Evolutionary conservation across 352 stramenopile species (phyloP).

Genomic region (Pythium guiyangense): DNA sequence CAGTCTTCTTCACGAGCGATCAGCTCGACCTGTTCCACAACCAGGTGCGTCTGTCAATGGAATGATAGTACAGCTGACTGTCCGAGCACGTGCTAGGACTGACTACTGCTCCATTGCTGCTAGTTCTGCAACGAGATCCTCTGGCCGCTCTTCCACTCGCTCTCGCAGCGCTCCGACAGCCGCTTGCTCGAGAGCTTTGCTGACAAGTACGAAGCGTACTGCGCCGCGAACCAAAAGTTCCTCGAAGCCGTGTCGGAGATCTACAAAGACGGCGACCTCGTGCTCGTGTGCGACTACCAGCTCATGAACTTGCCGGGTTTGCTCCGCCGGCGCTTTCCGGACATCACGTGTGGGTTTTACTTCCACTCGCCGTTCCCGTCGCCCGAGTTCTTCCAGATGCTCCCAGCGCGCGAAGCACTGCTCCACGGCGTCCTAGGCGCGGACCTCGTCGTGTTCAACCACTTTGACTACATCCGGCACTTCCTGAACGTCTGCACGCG

Average conservation of each 20-base stretch:
- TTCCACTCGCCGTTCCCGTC: conserved; percentile 90
- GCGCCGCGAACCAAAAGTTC: conserved; percentile 83
- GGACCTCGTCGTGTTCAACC: conserved; percentile 87
- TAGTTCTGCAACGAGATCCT: conserved; percentile 89
- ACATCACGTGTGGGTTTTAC: conserved; percentile 84
- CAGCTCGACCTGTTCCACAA: conserved; percentile 86
- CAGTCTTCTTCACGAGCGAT: conserved; percentile 79
- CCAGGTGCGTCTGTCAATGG: conserved; percentile 30
- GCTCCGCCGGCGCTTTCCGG: conserved; percentile 67
- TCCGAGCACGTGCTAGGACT: no score
- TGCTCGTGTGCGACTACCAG: conserved; percentile 89
- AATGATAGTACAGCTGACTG: no score
- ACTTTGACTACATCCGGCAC: conserved; percentile 88
- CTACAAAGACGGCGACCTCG: conserved; percentile 81
- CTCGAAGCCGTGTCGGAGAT: conserved; percentile 75
- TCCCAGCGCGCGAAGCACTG: conserved; percentile 68
- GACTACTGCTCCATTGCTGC: background rate
- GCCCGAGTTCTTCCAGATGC: conserved; percentile 89
- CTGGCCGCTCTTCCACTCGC: conserved; percentile 89
- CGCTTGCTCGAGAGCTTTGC: conserved; percentile 77
- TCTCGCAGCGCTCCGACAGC: conserved; percentile 72
- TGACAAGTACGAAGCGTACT: conserved; percentile 87
- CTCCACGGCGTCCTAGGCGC: conserved; percentile 81
- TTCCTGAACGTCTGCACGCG: conserved; percentile 84
- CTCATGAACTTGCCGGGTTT: conserved; percentile 81